phyloP scores from a whole-genome alignment of 2,329 filamentous ascomycete genomes.

The Colletotrichum endophyticum region DNA sequence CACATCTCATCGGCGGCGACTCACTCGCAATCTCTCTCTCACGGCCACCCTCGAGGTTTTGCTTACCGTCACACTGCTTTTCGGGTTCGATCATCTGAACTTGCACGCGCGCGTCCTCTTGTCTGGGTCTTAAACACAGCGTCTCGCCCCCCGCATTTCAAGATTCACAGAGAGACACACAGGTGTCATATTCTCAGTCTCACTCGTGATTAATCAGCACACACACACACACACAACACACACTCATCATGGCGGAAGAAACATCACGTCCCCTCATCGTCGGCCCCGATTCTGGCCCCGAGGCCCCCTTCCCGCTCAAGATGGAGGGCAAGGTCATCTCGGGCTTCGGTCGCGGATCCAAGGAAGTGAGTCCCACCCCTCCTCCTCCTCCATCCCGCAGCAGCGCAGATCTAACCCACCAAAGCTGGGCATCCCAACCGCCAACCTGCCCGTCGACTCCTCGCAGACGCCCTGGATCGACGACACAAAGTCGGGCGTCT shows the following conservation, averaged over 20 bases:
- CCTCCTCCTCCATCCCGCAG: not conserved
- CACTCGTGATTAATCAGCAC: constrained; percentile 3
- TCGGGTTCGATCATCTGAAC: not conserved
- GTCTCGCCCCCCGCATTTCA: not conserved
- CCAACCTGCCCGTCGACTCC: constrained; percentile 82
- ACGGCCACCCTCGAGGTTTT: not conserved
- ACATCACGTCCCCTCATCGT: constrained; percentile 69
- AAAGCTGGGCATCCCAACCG: constrained; percentile 93
- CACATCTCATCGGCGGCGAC: constrained; percentile 13
- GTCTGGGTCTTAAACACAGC: not conserved
- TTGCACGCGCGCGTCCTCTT: not conserved
- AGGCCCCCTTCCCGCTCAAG: constrained; percentile 79
- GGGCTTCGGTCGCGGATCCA: constrained; percentile 92
- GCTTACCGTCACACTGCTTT: not conserved
- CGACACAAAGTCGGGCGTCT: constrained; percentile 78
- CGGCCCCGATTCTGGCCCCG: constrained; percentile 75
- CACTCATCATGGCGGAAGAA: not conserved
- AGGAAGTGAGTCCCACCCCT: constrained; percentile 66
- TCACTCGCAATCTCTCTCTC: constrained; percentile 2
- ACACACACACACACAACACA: too few relatives aligned
- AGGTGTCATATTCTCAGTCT: not conserved
- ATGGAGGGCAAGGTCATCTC: constrained; percentile 89
- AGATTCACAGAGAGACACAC: not conserved
- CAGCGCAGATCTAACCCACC: not conserved
- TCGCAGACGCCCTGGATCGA: constrained; percentile 64